Percentiles rank a stretch among this genome's conserved stretches.
Conservation (phyloP, 139 green algal genomes). For the Picochlorum sp. region DNA sequence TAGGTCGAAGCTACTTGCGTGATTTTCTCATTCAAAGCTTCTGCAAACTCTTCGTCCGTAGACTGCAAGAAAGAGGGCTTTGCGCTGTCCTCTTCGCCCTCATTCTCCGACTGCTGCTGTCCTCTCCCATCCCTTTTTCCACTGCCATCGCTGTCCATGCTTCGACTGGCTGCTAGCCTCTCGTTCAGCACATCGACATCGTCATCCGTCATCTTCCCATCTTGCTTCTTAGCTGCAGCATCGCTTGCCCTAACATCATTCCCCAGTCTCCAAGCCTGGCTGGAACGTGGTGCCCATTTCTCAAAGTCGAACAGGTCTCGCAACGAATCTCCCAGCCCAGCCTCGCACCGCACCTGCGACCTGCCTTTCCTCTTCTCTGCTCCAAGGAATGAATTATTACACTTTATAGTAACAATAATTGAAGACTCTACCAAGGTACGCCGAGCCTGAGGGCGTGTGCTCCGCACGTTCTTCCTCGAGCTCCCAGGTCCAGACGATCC, state of each 20-base stretch:
- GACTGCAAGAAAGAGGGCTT: conserved; percentile 7
- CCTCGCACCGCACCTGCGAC: too few species aligned
- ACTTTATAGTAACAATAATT: too few species aligned
- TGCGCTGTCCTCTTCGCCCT: background rate
- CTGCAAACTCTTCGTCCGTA: conserved; percentile 19
- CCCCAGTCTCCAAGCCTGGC: background rate
- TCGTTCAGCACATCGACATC: conserved; percentile 21
- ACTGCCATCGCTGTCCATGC: background rate
- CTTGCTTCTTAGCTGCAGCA: background rate
- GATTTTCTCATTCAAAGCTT: conserved; percentile 15
- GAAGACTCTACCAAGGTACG: too few species aligned
- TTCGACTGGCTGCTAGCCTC: background rate
- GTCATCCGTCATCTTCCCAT: conserved; percentile 1
- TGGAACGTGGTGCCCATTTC: conserved; percentile 2
- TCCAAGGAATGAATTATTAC: too few species aligned
- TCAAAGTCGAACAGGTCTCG: conserved; percentile 22
- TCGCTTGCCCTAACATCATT: background rate
- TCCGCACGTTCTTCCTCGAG: too few species aligned
- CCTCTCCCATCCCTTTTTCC: background rate
- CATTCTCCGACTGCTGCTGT: background rate
- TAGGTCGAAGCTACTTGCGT: background rate
- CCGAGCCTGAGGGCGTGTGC: too few species aligned
- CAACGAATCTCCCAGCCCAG: conserved; percentile 7
- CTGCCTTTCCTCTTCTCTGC: too few species aligned
- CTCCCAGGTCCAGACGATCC: too few species aligned